phyloP scores from a whole-genome alignment of 73 alveolate species.

The Stentor roeselii region DNA sequence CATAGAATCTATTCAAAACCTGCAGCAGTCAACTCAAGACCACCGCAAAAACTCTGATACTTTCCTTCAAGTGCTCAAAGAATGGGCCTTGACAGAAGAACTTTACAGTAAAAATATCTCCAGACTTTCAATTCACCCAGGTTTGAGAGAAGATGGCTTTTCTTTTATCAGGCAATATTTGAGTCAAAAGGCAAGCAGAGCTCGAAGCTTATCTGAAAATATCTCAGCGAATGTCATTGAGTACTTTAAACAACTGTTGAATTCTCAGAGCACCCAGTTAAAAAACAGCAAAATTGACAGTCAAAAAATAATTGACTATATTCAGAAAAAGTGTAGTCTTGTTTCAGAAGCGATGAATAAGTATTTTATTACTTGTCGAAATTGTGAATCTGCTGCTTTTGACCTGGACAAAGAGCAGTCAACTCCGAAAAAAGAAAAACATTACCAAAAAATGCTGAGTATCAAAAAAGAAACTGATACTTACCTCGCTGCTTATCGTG shows the following conservation, averaged over 20 bases:
- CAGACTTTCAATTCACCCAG: neutral
- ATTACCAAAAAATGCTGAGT: neutral
- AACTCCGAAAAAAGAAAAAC: neutral
- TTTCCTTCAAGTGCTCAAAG: neutral
- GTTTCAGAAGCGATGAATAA: neutral
- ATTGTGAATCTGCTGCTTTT: neutral
- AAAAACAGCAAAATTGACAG: neutral
- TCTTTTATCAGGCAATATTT: neutral
- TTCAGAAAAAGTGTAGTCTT: neutral
- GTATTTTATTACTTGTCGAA: neutral
- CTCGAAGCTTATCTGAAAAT: neutral
- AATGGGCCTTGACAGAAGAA: neutral
- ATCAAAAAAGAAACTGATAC: neutral
- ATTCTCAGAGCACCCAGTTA: neutral
- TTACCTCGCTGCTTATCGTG: neutral
- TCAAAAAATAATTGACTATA: neutral
- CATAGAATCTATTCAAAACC: neutral
- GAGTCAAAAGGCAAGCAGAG: neutral
- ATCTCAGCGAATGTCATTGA: neutral
- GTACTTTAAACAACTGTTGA: too few relatives aligned
- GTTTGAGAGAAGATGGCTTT: neutral
- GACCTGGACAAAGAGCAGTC: neutral
- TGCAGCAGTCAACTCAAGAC: neutral
- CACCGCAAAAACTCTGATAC: neutral
- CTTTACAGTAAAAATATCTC: too few relatives aligned